Percentiles rank a stretch among this genome's conserved stretches.
Evolutionary conservation across 768 basidiomycete species (phyloP).

Genomic region (Leccinum incarnatum): DNA sequence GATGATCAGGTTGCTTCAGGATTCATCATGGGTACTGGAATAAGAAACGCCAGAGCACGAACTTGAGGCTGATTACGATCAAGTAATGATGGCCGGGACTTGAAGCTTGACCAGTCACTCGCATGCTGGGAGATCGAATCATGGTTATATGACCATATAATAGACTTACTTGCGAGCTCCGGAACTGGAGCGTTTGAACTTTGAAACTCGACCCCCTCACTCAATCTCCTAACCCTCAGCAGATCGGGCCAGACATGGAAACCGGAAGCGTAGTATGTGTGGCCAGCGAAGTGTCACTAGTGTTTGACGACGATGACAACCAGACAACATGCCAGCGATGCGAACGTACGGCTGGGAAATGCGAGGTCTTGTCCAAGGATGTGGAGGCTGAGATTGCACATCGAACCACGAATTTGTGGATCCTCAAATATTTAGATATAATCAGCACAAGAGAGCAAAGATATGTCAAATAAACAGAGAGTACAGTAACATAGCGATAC

Average conservation of each 20-base stretch:
- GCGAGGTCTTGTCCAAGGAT: too few relatives aligned
- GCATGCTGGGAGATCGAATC: neutral
- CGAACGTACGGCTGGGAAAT: too few relatives aligned
- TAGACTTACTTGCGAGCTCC: neutral
- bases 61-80: too few relatives aligned
- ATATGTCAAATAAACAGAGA: constrained; percentile 31
- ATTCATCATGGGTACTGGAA: too few relatives aligned
- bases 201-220: neutral
- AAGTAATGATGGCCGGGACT: neutral
- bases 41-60: too few relatives aligned
- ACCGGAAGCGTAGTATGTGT: neutral
- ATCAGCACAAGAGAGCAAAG: constrained; percentile 8
- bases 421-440: neutral
- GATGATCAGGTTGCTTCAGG: too few relatives aligned
- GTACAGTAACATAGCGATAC: constrained; percentile 37
- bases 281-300: neutral
- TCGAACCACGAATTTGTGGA: neutral
- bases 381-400: too few relatives aligned
- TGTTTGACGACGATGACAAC: too few relatives aligned
- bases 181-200: neutral
- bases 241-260: neutral
- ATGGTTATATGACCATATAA: neutral
- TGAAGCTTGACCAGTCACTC: neutral
- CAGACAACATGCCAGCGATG: neutral
- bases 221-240: too few relatives aligned